Conservation (phyloP, 2,329 filamentous ascomycete species). For the Boeremia lycopersici region DNA sequence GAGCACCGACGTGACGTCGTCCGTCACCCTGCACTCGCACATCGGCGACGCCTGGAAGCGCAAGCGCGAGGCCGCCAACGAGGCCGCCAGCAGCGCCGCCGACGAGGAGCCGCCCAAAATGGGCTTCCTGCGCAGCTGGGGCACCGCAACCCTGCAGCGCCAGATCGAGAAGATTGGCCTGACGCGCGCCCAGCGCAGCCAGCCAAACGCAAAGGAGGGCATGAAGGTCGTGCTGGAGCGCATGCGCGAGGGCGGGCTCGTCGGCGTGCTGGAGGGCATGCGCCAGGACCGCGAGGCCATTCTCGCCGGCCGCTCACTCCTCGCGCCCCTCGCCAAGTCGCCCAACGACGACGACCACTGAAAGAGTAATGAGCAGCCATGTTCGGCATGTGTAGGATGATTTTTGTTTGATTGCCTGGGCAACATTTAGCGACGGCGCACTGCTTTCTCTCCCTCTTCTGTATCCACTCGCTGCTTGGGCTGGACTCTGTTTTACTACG, state of each 20-base stretch:
- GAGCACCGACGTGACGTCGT: slow-evolving; percentile 73
- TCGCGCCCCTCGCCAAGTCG: slow-evolving; percentile 13
- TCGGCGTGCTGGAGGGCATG: slow-evolving; percentile 74
- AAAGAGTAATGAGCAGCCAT: background rate
- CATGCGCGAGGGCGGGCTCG: slow-evolving; percentile 68
- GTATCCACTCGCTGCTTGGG: slow-evolving; percentile 13
- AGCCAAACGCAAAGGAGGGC: slow-evolving; percentile 80
- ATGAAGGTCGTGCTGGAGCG: slow-evolving; percentile 83
- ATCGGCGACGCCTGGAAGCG: slow-evolving; percentile 70
- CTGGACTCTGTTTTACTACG: slow-evolving; percentile 30
- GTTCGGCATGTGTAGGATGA: slow-evolving; percentile 4
- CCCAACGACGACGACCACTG: slow-evolving; percentile 25
- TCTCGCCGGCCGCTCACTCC: slow-evolving; percentile 31
- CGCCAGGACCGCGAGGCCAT: slow-evolving; percentile 61
- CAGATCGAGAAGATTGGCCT: slow-evolving; percentile 81
- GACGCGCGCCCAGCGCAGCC: slow-evolving; percentile 76
- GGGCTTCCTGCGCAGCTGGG: slow-evolving; percentile 67
- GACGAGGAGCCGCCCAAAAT: slow-evolving; percentile 57
- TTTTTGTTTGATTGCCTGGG: slow-evolving; percentile 17
- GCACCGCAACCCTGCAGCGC: slow-evolving; percentile 73
- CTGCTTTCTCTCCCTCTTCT: slow-evolving; percentile 22
- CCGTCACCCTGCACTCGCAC: slow-evolving; percentile 73
- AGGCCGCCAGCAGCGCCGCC: slow-evolving; percentile 34
- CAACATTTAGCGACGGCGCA: slow-evolving; percentile 41
- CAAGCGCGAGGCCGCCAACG: slow-evolving; percentile 51